These are phyloP conservation scores for Mucor ambiguus DNA, from an alignment of 371 early-diverging fungal species.

Conservation along the genomic window DNA sequence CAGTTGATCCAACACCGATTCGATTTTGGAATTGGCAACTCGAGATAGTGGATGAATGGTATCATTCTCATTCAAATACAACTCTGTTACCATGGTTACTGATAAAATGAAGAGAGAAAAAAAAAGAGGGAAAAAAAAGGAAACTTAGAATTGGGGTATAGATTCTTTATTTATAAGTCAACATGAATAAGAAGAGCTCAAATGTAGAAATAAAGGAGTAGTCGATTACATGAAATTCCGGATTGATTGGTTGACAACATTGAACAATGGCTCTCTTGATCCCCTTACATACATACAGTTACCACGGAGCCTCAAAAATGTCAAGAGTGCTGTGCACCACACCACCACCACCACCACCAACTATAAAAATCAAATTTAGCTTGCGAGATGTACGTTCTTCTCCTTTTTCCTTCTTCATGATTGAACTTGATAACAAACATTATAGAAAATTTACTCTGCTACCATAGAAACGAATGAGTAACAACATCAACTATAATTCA, in stretches of 20 bases:
- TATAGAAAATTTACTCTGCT: neutral
- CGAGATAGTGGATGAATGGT: slow-evolving; percentile 10
- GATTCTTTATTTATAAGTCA: neutral
- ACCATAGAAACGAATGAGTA: neutral
- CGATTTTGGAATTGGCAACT: neutral
- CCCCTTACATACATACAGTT: neutral
- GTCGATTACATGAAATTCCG: neutral
- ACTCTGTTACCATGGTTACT: neutral
- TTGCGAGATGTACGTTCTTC: neutral
- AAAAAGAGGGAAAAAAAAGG: neutral
- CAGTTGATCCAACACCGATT: slow-evolving; percentile 18
- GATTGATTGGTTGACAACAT: slow-evolving; percentile 9
- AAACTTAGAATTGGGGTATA: neutral
- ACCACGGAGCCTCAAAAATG: neutral
- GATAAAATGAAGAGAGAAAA: neutral
- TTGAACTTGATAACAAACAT: neutral
- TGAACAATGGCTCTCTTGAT: neutral
- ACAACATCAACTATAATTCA: slow-evolving; percentile 10
- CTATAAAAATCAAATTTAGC: neutral
- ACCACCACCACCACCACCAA: neutral
- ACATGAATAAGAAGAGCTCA: neutral
- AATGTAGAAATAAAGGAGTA: neutral
- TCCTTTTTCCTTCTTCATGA: neutral
- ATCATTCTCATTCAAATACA: slow-evolving; percentile 1
- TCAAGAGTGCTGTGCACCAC: neutral